Evolutionary conservation across 345 rosid species (phyloP), one percentile per base, ranked within the genome.

Genomic region (Eucalyptus viminalis): DNA sequence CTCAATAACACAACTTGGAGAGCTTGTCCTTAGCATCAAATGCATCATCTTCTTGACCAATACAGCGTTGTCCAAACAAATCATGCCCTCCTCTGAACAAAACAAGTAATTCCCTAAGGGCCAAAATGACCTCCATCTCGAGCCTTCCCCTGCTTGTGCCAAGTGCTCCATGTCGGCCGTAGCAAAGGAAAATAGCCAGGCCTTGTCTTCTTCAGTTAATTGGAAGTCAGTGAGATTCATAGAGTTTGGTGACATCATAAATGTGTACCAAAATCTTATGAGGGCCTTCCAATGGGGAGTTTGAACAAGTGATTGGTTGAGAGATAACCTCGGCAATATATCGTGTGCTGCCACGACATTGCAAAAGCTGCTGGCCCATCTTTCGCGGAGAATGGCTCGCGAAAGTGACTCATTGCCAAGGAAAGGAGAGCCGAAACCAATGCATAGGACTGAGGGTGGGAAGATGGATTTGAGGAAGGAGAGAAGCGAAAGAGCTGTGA

Each of bases 371-470:
- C 96, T 97, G 11, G 92, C 92, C 94, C 98, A 94, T 92, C 95
- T 91, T 88, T 95, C 92, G 3, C 94, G 90, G n/a, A 93, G 93
- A 76, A 98, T 91, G 51, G 95, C 93, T 45, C 93, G 92, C 56
- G 95, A 93, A 80, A 97, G 95, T 80, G 97, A 89, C 86, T 88
- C 93, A 69, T 97, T 96, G 72, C 97, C 98, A 1, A 98, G 96
- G 88, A 98, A 81, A 16, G 98, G 98, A 80, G 98, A 95, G 88
- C 99, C 99, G 9, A 94, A 98, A 21, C 98, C 95, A 93, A 96
- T 91, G 93, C 98, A 97, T 21, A 97, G 90, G 56, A 98, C 89
- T 8, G 92, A 89, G 51, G 92, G 40, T n/a, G 92, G 89, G 87
- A 87, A 89, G 80, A 53, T 19, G 88, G 92, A 89, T 27, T 92